A percentile compares a stretch with the other conserved stretches of the same genome.
Conservation (phyloP, 345 rosid species). For the Xanthoceras sorbifolium region DNA sequence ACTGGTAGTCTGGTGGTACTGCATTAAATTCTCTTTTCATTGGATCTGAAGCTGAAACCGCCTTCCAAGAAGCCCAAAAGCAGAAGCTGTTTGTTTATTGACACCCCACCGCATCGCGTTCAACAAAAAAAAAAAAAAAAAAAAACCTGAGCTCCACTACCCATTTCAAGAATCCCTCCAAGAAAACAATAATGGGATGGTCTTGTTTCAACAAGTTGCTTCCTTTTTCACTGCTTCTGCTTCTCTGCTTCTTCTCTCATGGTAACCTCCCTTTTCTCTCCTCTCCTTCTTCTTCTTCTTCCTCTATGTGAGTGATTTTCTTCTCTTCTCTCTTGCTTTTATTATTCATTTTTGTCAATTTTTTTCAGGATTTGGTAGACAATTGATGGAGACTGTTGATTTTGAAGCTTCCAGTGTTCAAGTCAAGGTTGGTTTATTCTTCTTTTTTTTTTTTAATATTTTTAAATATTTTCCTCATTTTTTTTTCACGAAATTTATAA, state of each 20-base stretch:
- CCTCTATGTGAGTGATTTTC: no score
- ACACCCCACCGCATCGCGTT: no score
- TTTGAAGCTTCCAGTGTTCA: conserved; percentile 26
- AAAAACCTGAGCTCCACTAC: conserved; percentile 30
- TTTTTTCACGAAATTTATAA: neutral
- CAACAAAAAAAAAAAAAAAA: conserved; percentile 17
- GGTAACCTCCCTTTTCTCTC: conserved; percentile 24
- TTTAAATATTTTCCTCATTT: neutral
- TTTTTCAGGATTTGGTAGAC: conserved; percentile 37
- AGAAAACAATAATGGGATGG: conserved; percentile 43
- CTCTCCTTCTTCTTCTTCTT: neutral
- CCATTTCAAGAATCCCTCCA: conserved; percentile 32
- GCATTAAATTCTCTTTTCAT: conserved; percentile 20
- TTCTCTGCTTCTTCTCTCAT: conserved; percentile 36
- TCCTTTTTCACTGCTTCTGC: conserved; percentile 35
- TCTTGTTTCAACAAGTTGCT: conserved; percentile 26
- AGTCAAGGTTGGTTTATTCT: conserved; percentile 30
- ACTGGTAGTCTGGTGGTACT: no score
- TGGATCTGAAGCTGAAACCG: conserved; percentile 32
- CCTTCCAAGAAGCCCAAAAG: conserved; percentile 31
- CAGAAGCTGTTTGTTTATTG: neutral
- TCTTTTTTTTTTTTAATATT: neutral
- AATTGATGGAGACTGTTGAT: conserved; percentile 33
- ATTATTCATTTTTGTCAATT: neutral
- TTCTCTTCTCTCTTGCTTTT: neutral